These are phyloP conservation scores for Pueraria montana DNA, from an alignment of 306 rosid genomes.

Conservation along the genomic window DNA sequence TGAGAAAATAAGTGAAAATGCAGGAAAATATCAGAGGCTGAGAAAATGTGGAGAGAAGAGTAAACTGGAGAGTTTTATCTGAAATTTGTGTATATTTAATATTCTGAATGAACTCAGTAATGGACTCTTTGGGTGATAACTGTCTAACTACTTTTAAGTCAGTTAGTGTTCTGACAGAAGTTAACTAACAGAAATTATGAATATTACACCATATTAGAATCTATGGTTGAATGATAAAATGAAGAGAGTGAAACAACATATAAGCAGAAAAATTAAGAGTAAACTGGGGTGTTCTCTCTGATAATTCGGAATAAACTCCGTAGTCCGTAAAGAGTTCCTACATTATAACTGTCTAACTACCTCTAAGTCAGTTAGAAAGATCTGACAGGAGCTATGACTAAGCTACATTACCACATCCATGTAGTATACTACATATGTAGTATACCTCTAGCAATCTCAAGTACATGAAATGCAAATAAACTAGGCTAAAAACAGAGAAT, in stretches of 20 bases:
- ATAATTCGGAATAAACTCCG: not conserved
- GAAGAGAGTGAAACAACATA: not conserved
- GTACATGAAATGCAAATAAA: slow-evolving; percentile 1
- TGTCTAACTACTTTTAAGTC: not conserved
- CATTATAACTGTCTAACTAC: not conserved
- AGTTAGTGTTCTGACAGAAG: not conserved
- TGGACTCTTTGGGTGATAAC: not conserved
- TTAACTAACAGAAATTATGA: not conserved
- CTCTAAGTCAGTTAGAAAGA: not conserved
- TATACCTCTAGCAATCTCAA: not conserved
- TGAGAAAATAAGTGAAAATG: not conserved
- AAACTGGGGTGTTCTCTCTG: not conserved
- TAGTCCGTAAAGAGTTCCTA: not conserved
- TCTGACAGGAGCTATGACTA: not conserved
- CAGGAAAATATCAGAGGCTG: not conserved
- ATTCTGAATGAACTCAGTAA: not conserved
- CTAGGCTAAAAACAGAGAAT: not conserved
- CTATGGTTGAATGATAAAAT: not conserved
- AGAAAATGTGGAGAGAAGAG: not conserved
- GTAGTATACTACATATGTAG: not conserved
- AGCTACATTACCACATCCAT: no score
- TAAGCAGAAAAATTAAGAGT: not conserved
- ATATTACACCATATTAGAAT: not conserved
- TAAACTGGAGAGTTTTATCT: not conserved
- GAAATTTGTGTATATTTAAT: not conserved